Base-by-base conservation (phyloP, 495 filamentous ascomycete species). In the Tuber calosporum region DNA sequence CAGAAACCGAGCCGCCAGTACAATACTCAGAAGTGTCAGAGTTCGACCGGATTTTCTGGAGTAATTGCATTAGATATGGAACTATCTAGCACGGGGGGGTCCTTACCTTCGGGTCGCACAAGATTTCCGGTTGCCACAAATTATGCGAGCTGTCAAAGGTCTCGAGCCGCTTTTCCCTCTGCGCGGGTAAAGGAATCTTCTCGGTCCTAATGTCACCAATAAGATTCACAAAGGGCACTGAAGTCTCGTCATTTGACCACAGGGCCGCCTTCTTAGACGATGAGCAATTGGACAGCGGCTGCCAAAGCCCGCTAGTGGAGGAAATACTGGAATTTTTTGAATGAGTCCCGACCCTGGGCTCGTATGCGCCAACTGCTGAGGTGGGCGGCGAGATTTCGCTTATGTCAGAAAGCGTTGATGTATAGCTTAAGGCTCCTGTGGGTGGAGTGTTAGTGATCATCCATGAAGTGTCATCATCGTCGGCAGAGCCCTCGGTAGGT, bases 281-380 rank as follows among this genome's bases (percentile, higher is more conserved):
- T 39, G 11, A 36, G 15, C 66, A 20, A 36, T 38, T 67, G 19
- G 36, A n/a, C 7, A 62, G 34, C 4, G 67, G 75, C 17, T 66
- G 70, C 76, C 76, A 77, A 7, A 77, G 20, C 48, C 74, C 76
- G 42, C 41, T 69, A 11, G 69, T 48, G n/a, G 70, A 77, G 34
- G 76, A 78, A 43, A 78, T 67, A 22, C 76, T 78, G 48, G 71
- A 68, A 36, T 78, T 78, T 1, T 75, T 77, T 20, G 66, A 74
- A 66, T 78, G 76, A 17, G 70, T 42, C 43, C 71, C 68, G 37
- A 78, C 66, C 42, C 41, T 45, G 4, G 76, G 70, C 37, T 48
- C 75, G 38, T 77, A 77, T 20, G 39, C 67, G 34, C 68, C 74
- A 13, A 45, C 70, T 20, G 53, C 66, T 6, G 75, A 42, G 5